A percentile compares a stretch with the other conserved stretches of the same genome.
Conservation (phyloP, 495 filamentous ascomycete genomes). For the Viridothelium virens region DNA sequence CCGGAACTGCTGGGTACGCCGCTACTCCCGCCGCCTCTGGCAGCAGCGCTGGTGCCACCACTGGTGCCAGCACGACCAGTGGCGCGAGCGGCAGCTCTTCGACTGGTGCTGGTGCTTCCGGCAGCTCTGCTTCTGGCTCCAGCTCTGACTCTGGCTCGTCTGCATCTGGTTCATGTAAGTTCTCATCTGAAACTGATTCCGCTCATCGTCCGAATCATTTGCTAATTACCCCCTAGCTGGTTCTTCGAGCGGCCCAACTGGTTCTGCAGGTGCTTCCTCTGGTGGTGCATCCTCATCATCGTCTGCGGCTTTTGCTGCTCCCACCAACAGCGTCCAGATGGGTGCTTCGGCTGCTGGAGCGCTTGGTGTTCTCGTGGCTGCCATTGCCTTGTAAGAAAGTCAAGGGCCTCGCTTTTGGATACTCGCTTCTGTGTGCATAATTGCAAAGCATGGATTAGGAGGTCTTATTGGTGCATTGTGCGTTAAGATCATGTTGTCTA, state of each 20-base stretch:
- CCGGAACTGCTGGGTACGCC: neutral
- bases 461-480: neutral
- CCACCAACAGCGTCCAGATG: constrained; percentile 3
- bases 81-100: neutral
- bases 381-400: constrained; percentile 7
- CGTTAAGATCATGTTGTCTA: neutral
- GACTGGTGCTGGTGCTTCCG: neutral
- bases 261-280: neutral
- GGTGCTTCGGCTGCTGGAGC: constrained; percentile 7
- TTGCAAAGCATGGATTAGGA: neutral
- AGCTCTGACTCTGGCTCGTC: neutral
- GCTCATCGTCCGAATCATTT: neutral
- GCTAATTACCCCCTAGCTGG: neutral
- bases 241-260: neutral
- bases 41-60: neutral
- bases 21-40: neutral
- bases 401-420: neutral
- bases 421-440: constrained; percentile 2
- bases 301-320: constrained; percentile 6
- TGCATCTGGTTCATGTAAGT: constrained; percentile 2
- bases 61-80: neutral
- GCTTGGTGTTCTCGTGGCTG: neutral
- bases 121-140: neutral
- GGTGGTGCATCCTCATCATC: neutral
- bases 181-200: neutral